Conservation (phyloP, 768 basidiomycete genomes). For the Lenzites betulinus region DNA sequence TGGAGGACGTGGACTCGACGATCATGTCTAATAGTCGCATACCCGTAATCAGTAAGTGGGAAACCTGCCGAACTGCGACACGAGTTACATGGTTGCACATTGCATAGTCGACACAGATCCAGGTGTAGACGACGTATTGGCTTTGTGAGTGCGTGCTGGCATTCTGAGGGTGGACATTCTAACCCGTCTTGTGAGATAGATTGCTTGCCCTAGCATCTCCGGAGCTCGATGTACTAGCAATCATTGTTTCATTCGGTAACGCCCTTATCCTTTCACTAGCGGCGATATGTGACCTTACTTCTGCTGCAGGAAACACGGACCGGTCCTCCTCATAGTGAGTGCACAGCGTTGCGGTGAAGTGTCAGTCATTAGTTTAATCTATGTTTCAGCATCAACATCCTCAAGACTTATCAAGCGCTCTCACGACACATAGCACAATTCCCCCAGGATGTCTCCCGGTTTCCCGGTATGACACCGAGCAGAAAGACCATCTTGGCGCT, state of each 20-base stretch:
- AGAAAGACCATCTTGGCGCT: slow-evolving; percentile 62
- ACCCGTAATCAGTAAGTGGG: not conserved
- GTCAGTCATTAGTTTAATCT: not conserved
- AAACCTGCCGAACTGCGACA: slow-evolving; percentile 19
- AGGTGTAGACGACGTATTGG: slow-evolving; percentile 80
- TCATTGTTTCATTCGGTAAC: slow-evolving; percentile 74
- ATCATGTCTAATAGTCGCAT: not conserved
- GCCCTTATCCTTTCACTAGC: not conserved
- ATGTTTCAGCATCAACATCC: slow-evolving; percentile 63
- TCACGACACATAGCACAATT: slow-evolving; percentile 54
- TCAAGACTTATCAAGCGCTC: slow-evolving; percentile 74
- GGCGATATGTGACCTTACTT: not conserved
- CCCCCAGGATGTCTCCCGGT: slow-evolving; percentile 56
- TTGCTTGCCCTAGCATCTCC: slow-evolving; percentile 81
- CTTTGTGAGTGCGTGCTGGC: slow-evolving; percentile 53
- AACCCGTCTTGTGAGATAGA: slow-evolving; percentile 36
- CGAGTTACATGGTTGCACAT: too few relatives aligned
- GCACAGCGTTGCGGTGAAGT: slow-evolving; percentile 15
- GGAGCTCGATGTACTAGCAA: slow-evolving; percentile 78
- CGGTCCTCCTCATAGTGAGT: slow-evolving; percentile 61
- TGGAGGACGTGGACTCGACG: too few relatives aligned
- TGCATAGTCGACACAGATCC: slow-evolving; percentile 89
- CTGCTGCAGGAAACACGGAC: slow-evolving; percentile 67
- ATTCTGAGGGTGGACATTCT: not conserved
- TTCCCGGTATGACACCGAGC: slow-evolving; percentile 57